phyloP scores from a whole-genome alignment of 345 rosid genomes.

The Eucalyptus grandis region DNA sequence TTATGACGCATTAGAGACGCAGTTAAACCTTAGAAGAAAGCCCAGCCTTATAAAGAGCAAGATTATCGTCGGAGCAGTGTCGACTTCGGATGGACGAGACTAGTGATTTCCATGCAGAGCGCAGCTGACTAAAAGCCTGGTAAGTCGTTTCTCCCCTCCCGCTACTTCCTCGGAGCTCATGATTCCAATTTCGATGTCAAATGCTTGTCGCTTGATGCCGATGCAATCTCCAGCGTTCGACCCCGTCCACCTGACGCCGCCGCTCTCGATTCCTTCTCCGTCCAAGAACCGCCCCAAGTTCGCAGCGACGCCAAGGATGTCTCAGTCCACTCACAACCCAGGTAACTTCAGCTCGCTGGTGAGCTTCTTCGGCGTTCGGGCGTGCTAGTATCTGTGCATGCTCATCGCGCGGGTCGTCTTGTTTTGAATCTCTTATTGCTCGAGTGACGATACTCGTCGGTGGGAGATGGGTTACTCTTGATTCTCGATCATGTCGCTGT shows the following conservation, averaged over 20 bases:
- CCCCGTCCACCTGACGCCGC: neutral
- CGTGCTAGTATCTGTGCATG: neutral
- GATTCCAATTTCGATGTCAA: neutral
- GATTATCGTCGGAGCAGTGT: slow-evolving; percentile 18
- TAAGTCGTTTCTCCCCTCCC: neutral
- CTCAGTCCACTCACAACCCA: slow-evolving; percentile 17
- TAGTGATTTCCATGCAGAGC: neutral
- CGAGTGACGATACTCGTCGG: neutral
- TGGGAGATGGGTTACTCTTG: neutral
- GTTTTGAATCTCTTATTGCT: neutral
- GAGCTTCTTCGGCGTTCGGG: neutral
- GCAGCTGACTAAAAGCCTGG: neutral
- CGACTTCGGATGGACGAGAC: slow-evolving; percentile 27
- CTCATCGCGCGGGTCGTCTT: neutral
- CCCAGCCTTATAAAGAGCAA: neutral
- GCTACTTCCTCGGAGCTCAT: neutral
- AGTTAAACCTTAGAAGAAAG: neutral
- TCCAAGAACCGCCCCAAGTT: neutral
- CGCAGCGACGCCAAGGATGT: slow-evolving; percentile 17
- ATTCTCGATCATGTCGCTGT: neutral
- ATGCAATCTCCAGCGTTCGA: neutral
- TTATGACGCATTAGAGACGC: too few species aligned
- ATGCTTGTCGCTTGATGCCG: neutral
- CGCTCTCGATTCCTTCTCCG: neutral
- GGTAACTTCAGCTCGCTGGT: slow-evolving; percentile 4